Percentiles rank a stretch among this genome's conserved stretches.
Evolutionary conservation across 345 rosid genomes (phyloP).

Genomic region (Salix caprea): DNA sequence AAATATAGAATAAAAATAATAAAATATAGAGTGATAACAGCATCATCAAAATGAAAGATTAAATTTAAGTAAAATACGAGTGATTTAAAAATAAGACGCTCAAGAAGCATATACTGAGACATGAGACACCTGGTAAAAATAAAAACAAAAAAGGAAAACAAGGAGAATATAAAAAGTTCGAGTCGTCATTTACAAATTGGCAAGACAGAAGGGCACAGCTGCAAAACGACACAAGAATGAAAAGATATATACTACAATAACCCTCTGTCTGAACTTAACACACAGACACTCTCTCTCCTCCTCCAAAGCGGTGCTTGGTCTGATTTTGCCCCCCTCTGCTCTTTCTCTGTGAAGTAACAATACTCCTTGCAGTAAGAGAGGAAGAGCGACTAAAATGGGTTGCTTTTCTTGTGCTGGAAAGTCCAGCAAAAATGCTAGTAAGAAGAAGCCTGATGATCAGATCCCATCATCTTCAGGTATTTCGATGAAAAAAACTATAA

Average conservation of each 20-base stretch:
- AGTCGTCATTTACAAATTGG: neutral
- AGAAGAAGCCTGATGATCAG: slow-evolving; percentile 39
- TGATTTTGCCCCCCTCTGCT: neutral
- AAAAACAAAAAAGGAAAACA: neutral
- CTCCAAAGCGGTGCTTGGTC: slow-evolving; percentile 7
- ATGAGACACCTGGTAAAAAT: too few relatives aligned
- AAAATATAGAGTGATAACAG: too few relatives aligned
- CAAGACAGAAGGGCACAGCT: slow-evolving; percentile 8
- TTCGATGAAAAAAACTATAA: neutral
- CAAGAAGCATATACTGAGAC: neutral
- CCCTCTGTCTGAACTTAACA: slow-evolving; percentile 8
- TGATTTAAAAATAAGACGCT: too few relatives aligned
- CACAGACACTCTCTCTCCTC: neutral
- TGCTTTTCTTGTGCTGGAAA: slow-evolving; percentile 29
- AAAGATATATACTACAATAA: neutral
- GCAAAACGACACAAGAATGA: slow-evolving; percentile 6
- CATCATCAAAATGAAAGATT: too few relatives aligned
- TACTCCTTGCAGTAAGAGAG: slow-evolving; percentile 2
- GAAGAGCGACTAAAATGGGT: slow-evolving; percentile 13
- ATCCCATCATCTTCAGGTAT: slow-evolving; percentile 56
- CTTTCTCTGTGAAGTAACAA: neutral
- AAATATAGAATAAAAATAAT: too few relatives aligned
- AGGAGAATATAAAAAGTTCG: neutral
- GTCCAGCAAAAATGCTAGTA: slow-evolving; percentile 26
- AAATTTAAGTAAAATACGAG: too few relatives aligned